Conservation (phyloP, 169 alveolate genomes). For the Toxoplasma gondii region DNA sequence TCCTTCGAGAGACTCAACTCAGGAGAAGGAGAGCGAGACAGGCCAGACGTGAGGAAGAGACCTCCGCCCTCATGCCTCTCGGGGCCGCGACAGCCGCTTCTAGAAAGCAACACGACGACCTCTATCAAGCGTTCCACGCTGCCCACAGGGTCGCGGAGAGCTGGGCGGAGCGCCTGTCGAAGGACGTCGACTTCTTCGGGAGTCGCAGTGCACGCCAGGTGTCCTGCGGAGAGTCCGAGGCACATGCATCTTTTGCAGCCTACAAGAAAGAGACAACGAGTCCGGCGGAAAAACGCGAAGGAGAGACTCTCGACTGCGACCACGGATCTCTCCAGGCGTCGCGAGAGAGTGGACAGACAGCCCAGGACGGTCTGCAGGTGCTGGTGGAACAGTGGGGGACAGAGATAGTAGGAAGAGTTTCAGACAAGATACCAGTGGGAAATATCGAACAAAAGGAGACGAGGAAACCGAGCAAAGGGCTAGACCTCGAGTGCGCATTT, state of each 20-base stretch:
- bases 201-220: too few relatives aligned
- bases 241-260: too few relatives aligned
- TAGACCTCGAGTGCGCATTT: neutral
- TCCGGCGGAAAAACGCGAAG: too few relatives aligned
- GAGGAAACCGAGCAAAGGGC: neutral
- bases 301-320: too few relatives aligned
- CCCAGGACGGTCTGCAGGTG: too few relatives aligned
- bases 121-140: neutral
- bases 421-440: neutral
- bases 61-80: neutral
- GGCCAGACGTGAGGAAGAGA: neutral
- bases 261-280: too few relatives aligned
- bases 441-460: too few relatives aligned
- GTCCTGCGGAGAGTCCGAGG: too few relatives aligned
- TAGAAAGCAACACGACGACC: neutral
- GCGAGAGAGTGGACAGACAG: too few relatives aligned
- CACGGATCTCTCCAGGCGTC: too few relatives aligned
- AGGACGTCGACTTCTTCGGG: neutral
- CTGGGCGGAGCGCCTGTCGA: neutral
- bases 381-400: neutral
- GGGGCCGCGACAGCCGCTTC: neutral
- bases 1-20: neutral
- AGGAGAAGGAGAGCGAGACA: neutral
- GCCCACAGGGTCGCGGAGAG: neutral
- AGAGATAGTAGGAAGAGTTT: neutral